Evolutionary conservation across 495 filamentous ascomycete species (phyloP), one percentile per base, ranked within the genome.

Genomic region (Penicillium dipodomyicola): DNA sequence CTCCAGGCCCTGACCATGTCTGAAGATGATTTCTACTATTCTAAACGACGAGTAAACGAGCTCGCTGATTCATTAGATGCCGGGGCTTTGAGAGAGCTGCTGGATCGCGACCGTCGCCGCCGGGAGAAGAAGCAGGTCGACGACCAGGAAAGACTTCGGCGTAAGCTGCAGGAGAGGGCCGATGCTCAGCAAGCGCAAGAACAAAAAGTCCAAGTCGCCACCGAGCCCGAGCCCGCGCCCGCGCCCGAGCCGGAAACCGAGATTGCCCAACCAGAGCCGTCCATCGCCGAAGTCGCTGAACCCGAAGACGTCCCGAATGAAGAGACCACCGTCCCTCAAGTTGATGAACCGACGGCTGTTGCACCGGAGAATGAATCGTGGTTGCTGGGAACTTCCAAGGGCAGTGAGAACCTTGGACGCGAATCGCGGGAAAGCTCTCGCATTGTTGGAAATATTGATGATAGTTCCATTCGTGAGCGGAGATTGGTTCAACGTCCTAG

Each of bases 101-200:
- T 97, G 80, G 92, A 97, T 55, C 76, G 92, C 52, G 92, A 97
- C 67, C 78, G 87, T 57, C 83, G 90, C 56, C 80, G 92, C 30
- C 81, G 79, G 56, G 89, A 96, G 54, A 85, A 82, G 66, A 91
- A 90, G 73, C 79, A 79, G 48, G 77, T 85, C 52, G 78, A 82
- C 41, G 88, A 95, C 23, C 84, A 87, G 54, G 87, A 92, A 59
- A 86, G 76, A 56, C 68, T 88, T 23, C 81, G 89, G 54, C 81
- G 85, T 57, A 85, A 80, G 52, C 74, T 96, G 41, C 81, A 87
- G 55, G 78, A 85, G 41, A 82, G 80, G 50, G 84, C 84, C 39
- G 89, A 91, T 65, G 87, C 86, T 54, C 88, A 92, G 59, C 71
- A 65, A 60, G 56, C 61, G 2, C 67, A 75, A 32, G 67, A 57